These are phyloP conservation scores for Heliocybe sulcata DNA, from an alignment of 1,284 basidiomycete species.

Conservation along the genomic window DNA sequence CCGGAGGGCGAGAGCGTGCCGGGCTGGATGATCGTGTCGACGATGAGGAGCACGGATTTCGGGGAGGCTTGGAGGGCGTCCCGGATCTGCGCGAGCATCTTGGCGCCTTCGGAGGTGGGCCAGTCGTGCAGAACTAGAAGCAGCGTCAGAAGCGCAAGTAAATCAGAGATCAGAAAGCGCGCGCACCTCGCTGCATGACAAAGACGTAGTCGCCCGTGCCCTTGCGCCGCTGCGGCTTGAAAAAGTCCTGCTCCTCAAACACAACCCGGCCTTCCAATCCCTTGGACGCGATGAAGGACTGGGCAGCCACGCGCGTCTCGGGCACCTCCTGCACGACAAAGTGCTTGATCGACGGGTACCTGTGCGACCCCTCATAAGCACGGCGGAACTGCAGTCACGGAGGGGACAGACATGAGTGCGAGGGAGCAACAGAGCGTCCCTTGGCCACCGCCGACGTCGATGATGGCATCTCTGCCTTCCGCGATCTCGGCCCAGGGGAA, in stretches of 20 bases:
- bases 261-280: conserved; percentile 21
- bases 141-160: neutral
- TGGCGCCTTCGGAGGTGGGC: conserved; percentile 26
- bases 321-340: conserved; percentile 30
- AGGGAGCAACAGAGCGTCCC: conserved; percentile 28
- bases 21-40: conserved; percentile 26
- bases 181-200: neutral
- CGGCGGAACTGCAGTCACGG: neutral
- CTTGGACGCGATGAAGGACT: conserved; percentile 24
- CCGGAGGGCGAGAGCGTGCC: conserved; percentile 19
- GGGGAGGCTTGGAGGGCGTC: conserved; percentile 21
- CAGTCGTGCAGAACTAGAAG: conserved; percentile 26
- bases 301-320: conserved; percentile 25
- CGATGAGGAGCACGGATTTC: conserved; percentile 22
- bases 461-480: conserved; percentile 24
- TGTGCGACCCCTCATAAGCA: conserved; percentile 5
- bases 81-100: conserved; percentile 23
- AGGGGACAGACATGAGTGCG: conserved; percentile 18
- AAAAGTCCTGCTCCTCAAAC: conserved; percentile 28
- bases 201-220: conserved; percentile 24
- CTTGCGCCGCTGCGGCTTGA: conserved; percentile 26
- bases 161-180: neutral
- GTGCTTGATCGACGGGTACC: conserved; percentile 17
- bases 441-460: conserved; percentile 30
- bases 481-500: conserved; percentile 27